These are phyloP conservation scores for Leccinum angustisporum DNA, from an alignment of 1,284 basidiomycete genomes.

Conservation along the genomic window DNA sequence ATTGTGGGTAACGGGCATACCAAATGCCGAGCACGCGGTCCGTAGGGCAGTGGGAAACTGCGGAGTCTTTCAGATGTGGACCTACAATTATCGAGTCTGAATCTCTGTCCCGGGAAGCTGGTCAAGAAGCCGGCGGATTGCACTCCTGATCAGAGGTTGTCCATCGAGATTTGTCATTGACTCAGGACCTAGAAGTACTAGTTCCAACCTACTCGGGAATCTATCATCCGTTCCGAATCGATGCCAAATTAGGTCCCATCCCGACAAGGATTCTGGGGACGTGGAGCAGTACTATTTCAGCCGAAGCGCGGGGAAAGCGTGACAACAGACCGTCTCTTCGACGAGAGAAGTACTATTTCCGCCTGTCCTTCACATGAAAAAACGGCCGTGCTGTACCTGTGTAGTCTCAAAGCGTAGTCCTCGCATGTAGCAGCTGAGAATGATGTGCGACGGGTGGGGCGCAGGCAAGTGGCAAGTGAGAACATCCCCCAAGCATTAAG, in stretches of 20 bases:
- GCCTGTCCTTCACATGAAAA: neutral
- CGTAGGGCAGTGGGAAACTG: conserved; percentile 1
- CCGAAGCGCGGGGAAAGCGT: neutral
- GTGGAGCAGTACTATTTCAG: conserved; percentile 1
- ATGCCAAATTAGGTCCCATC: neutral
- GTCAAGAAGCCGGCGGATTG: conserved; percentile 1
- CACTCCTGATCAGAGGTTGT: neutral
- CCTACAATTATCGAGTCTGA: neutral
- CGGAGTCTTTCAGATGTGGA: neutral
- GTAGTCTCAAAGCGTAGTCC: neutral
- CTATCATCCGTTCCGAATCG: neutral
- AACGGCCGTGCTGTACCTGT: neutral
- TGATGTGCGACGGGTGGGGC: neutral
- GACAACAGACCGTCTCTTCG: neutral
- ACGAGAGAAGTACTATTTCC: neutral
- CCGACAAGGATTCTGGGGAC: neutral
- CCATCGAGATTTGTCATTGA: neutral
- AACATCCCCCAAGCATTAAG: neutral
- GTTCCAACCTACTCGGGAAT: neutral
- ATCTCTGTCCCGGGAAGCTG: neutral
- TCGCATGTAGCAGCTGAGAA: neutral
- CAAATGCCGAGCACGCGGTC: neutral
- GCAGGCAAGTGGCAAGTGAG: neutral
- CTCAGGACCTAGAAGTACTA: neutral
- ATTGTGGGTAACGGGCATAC: neutral